Evolutionary conservation across 1,139 yeast species (phyloP).

Genomic region (Lodderomyces elongisporus): DNA sequence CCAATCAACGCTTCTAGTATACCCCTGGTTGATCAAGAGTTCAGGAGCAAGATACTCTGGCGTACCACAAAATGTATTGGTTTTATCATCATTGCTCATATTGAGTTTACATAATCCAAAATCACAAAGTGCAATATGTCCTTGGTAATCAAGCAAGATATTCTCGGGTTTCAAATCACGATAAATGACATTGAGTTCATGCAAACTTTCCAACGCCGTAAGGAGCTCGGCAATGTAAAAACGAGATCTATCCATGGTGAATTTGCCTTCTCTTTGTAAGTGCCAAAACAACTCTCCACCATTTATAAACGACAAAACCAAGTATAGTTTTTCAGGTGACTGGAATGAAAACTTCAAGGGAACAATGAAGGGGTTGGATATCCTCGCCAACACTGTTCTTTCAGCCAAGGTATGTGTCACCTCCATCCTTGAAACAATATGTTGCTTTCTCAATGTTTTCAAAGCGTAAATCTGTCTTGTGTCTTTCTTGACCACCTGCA

Average conservation of each 20-base stretch:
- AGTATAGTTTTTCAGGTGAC: conserved; percentile 86
- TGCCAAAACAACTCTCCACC: conserved; percentile 98
- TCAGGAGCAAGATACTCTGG: conserved; percentile 97
- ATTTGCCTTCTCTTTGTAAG: conserved; percentile 84
- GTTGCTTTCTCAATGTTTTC: conserved; percentile 89
- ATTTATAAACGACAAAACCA: conserved; percentile 87
- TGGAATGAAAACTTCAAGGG: conserved; percentile 95
- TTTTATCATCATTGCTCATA: conserved; percentile 83
- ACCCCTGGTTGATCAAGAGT: conserved; percentile 83
- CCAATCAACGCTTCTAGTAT: conserved; percentile 93
- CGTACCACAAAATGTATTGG: conserved; percentile 94
- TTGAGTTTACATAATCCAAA: conserved; percentile 93
- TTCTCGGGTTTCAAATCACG: conserved; percentile 96
- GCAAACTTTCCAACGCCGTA: conserved; percentile 88
- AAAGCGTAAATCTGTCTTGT: conserved; percentile 92
- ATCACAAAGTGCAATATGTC: conserved; percentile 96
- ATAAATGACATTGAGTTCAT: conserved; percentile 85
- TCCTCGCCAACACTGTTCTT: conserved; percentile 88
- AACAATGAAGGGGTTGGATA: conserved; percentile 96
- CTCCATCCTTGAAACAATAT: conserved; percentile 89
- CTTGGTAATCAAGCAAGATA: conserved; percentile 87
- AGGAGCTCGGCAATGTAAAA: conserved; percentile 92
- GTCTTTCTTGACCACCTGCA: conserved; percentile 96
- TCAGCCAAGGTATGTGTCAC: conserved; percentile 96
- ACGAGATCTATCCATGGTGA: conserved; percentile 82